phyloP scores from a whole-genome alignment of 2,329 filamentous ascomycete species.

The Penicillium sp. region DNA sequence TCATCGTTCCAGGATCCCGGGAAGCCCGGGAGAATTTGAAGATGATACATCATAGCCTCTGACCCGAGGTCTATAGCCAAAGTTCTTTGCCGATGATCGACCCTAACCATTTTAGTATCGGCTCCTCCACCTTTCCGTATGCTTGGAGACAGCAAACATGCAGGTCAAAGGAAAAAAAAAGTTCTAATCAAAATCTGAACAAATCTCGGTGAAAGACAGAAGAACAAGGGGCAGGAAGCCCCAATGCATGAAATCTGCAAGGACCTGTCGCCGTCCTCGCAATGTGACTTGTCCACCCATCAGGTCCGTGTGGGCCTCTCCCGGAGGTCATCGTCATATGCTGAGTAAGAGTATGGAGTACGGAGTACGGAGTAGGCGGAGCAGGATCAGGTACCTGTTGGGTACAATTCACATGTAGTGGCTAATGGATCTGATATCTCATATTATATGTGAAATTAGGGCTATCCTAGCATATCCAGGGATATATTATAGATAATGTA shows the following conservation, averaged over 20 bases:
- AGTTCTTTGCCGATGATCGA: background rate
- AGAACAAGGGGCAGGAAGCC: constrained; percentile 7
- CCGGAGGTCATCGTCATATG: constrained; percentile 7
- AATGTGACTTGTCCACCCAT: constrained; percentile 25
- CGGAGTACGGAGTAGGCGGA: background rate
- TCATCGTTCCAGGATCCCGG: constrained; percentile 13
- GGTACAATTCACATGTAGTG: background rate
- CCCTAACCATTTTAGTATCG: background rate
- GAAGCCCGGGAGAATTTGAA: background rate
- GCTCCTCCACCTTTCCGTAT: background rate
- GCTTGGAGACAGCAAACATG: background rate
- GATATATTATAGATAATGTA: too few species aligned
- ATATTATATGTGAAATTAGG: background rate
- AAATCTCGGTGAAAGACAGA: background rate
- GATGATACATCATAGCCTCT: constrained; percentile 4
- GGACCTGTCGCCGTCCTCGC: constrained; percentile 21
- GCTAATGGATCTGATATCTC: background rate
- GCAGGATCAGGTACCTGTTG: constrained; percentile 2
- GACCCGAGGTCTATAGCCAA: background rate
- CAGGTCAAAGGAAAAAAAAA: background rate
- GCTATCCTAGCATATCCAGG: background rate
- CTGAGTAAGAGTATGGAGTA: constrained; percentile 6
- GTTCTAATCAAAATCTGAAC: background rate
- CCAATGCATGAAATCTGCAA: constrained; percentile 25
- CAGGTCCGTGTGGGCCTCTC: constrained; percentile 1